phyloP scores from a whole-genome alignment of 2,329 filamentous ascomycete species.

The Pestalotiopsis sp. region DNA sequence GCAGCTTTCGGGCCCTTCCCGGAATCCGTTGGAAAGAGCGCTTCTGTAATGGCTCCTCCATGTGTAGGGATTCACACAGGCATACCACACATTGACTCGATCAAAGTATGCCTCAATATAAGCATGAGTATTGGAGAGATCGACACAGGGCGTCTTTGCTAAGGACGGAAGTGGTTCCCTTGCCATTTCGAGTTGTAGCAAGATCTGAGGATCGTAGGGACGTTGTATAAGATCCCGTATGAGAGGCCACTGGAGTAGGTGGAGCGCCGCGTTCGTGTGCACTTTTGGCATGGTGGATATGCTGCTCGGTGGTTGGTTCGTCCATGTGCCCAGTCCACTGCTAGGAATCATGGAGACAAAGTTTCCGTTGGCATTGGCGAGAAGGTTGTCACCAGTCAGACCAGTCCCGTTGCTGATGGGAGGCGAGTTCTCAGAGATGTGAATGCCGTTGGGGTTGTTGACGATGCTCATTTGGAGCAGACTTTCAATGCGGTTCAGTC shows the following conservation, averaged over 20 bases:
- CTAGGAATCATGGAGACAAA: constrained; percentile 59
- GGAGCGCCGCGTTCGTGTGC: constrained; percentile 77
- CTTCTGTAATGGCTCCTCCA: constrained; percentile 76
- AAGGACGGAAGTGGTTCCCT: constrained; percentile 71
- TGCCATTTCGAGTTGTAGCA: constrained; percentile 79
- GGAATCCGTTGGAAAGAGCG: constrained; percentile 73
- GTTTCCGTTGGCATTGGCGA: constrained; percentile 44
- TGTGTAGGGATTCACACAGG: constrained; percentile 79
- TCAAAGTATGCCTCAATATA: constrained; percentile 82
- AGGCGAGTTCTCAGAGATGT: constrained; percentile 62
- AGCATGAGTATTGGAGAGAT: constrained; percentile 71
- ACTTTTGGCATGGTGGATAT: constrained; percentile 86
- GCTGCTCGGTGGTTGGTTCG: constrained; percentile 52
- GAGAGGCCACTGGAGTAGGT: constrained; percentile 77
- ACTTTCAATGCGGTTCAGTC: constrained; percentile 74
- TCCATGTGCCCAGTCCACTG: constrained; percentile 73
- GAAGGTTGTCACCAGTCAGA: constrained; percentile 57
- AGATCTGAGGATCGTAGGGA: constrained; percentile 78
- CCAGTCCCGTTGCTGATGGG: constrained; percentile 64
- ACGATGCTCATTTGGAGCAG: constrained; percentile 71
- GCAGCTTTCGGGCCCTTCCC: constrained; percentile 78
- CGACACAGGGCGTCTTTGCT: constrained; percentile 65
- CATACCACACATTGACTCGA: constrained; percentile 82
- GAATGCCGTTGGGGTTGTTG: constrained; percentile 49
- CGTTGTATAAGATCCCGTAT: constrained; percentile 76